A percentile compares a stretch with the other conserved stretches of the same genome.
Conservation (phyloP, 2,329 filamentous ascomycete species). For the Akanthomyces uredinophilus region DNA sequence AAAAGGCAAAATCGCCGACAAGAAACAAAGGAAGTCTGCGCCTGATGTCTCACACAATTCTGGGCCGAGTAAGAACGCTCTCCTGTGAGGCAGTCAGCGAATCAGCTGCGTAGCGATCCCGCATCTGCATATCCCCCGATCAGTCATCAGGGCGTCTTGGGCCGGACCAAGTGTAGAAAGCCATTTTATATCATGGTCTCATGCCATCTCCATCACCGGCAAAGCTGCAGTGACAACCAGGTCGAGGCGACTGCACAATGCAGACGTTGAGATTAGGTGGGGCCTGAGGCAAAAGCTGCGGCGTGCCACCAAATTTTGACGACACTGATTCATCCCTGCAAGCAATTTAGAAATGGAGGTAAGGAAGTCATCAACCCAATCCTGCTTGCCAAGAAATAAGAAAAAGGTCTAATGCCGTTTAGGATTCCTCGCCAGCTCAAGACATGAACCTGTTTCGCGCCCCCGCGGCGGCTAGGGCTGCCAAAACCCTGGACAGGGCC, state of each 20-base stretch:
- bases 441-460: slow-evolving; percentile 65
- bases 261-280: not conserved
- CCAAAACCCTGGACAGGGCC: slow-evolving; percentile 73
- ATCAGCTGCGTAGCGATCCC: not conserved
- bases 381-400: not conserved
- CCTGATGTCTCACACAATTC: not conserved
- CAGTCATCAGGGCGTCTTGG: too few species aligned
- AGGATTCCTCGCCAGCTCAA: slow-evolving; percentile 17
- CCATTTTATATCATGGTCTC: too few species aligned
- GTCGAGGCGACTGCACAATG: not conserved
- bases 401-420: not conserved
- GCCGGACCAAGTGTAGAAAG: too few species aligned
- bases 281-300: slow-evolving; percentile 12
- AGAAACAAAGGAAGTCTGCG: too few species aligned
- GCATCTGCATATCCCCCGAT: too few species aligned
- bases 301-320: slow-evolving; percentile 4
- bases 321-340: not conserved
- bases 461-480: slow-evolving; percentile 68
- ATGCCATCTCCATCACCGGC: not conserved
- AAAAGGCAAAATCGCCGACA: not conserved
- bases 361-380: not conserved
- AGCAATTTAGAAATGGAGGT: slow-evolving; percentile 12
- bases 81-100: not conserved
- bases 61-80: not conserved
- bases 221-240: not conserved